A percentile compares a stretch with the other conserved stretches of the same genome.
phyloP scores from a whole-genome alignment of 1,284 basidiomycete genomes.

The Sphagnurus paluster region DNA sequence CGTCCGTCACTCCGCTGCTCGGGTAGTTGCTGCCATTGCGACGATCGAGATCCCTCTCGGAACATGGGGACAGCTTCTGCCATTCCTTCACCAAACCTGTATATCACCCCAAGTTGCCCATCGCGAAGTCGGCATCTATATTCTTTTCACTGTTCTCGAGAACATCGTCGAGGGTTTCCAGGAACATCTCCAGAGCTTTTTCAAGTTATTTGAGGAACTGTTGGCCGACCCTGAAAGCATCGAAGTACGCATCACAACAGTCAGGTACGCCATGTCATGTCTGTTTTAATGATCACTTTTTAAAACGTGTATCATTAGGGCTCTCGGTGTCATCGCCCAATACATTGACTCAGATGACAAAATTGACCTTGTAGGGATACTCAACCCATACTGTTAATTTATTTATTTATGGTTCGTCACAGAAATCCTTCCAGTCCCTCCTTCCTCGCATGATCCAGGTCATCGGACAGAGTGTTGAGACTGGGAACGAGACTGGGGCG shows the following conservation, averaged over 20 bases:
- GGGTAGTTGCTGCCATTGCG: constrained; percentile 93
- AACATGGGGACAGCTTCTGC: constrained; percentile 88
- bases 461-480: constrained; percentile 85
- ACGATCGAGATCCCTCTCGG: constrained; percentile 83
- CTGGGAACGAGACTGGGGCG: constrained; percentile 79
- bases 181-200: constrained; percentile 76
- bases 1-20: constrained; percentile 88
- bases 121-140: constrained; percentile 91
- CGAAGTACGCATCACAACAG: constrained; percentile 91
- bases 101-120: constrained; percentile 70
- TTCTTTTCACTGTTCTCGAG: constrained; percentile 91
- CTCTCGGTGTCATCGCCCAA: constrained; percentile 90
- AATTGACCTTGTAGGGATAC: constrained; percentile 70
- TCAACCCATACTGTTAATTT: background rate
- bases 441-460: constrained; percentile 92
- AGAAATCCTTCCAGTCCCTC: constrained; percentile 89
- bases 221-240: constrained; percentile 86
- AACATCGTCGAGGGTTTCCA: constrained; percentile 89
- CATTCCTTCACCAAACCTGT: constrained; percentile 84
- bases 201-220: constrained; percentile 81
- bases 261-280: constrained; percentile 48
- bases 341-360: constrained; percentile 92
- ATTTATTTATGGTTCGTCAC: constrained; percentile 4
- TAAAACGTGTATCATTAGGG: constrained; percentile 43
- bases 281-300: background rate